Conservation (phyloP, 1,284 basidiomycete species). For the Irpex sp. region DNA sequence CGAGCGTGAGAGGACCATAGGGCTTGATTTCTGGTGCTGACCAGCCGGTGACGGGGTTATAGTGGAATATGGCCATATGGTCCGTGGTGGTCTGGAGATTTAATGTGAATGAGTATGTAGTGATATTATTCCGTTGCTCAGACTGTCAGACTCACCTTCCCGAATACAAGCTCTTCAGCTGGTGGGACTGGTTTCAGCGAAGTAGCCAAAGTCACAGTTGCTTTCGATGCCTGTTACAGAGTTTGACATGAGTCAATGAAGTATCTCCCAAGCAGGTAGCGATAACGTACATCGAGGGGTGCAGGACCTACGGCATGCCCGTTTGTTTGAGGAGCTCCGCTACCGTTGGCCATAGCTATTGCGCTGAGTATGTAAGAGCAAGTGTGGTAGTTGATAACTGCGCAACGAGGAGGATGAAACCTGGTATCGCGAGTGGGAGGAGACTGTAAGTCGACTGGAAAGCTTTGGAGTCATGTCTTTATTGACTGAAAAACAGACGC, state of each 20-base stretch:
- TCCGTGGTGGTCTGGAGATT: constrained; percentile 44
- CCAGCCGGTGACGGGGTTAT: constrained; percentile 72
- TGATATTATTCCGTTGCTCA: background rate
- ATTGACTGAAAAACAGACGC: background rate
- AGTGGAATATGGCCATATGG: constrained; percentile 77
- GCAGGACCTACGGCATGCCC: constrained; percentile 6
- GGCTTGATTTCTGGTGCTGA: constrained; percentile 78
- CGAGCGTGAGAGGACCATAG: constrained; percentile 62
- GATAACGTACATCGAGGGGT: constrained; percentile 10
- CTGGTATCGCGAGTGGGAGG: background rate
- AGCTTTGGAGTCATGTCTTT: constrained; percentile 1
- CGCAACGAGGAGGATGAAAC: too few species aligned
- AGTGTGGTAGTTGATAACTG: too few species aligned
- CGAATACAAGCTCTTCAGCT: constrained; percentile 15
- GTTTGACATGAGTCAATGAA: background rate
- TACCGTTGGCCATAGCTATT: constrained; percentile 10
- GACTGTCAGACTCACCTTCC: constrained; percentile 10
- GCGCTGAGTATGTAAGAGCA: background rate
- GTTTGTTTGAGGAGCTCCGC: background rate
- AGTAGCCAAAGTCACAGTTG: constrained; percentile 9
- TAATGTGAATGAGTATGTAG: background rate
- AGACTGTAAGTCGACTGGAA: background rate
- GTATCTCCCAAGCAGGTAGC: background rate
- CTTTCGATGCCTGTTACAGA: constrained; percentile 14
- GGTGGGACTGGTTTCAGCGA: constrained; percentile 15